Conservation (phyloP, 2,329 filamentous ascomycete species). For the Aspergillus neoniger region DNA sequence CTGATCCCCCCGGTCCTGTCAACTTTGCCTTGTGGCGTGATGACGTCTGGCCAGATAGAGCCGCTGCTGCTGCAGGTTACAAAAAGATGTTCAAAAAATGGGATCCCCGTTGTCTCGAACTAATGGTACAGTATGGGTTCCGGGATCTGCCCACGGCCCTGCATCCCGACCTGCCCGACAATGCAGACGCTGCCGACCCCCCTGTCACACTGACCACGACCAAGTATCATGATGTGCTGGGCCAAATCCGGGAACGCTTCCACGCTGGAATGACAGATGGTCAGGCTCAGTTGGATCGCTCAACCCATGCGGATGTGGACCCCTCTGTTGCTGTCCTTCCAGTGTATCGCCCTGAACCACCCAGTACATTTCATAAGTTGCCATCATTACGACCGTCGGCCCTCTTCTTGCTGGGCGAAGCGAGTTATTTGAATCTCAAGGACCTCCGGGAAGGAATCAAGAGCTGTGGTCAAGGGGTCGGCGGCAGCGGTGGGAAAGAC, state of each 20-base stretch:
- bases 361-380: conserved; percentile 7
- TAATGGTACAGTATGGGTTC: background rate
- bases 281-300: conserved; percentile 21
- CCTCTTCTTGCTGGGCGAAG: background rate
- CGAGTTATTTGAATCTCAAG: background rate
- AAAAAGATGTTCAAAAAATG: background rate
- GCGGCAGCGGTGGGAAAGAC: background rate
- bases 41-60: background rate
- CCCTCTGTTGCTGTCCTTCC: conserved; percentile 1
- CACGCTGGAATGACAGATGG: conserved; percentile 31
- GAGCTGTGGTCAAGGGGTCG: background rate
- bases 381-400: conserved; percentile 14
- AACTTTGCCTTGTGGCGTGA: background rate
- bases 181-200: background rate
- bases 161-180: background rate
- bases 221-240: conserved; percentile 20
- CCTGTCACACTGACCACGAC: conserved; percentile 1
- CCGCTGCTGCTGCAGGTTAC: background rate
- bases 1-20: background rate
- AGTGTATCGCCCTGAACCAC: conserved; percentile 12
- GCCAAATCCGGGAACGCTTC: conserved; percentile 33
- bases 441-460: background rate
- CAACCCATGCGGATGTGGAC: conserved; percentile 16
- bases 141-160: background rate
- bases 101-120: background rate